phyloP scores from a whole-genome alignment of 1,139 yeast genomes.

The Lodderomyces oxycetoniae region DNA sequence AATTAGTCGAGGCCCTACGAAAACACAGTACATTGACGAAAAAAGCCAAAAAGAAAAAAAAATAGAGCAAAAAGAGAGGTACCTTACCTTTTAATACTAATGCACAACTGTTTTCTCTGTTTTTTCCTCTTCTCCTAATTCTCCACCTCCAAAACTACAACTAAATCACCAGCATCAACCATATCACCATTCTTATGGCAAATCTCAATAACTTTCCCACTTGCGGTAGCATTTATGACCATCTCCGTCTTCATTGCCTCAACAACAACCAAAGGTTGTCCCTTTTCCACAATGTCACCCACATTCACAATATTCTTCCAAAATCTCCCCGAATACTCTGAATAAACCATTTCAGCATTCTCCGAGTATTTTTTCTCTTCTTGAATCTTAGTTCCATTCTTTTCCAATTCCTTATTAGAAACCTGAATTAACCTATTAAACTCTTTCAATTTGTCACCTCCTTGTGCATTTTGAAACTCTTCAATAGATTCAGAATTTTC shows the following conservation, averaged over 20 bases:
- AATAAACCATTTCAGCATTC: slow-evolving; percentile 76
- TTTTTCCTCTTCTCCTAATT: no score
- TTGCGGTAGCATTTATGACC: slow-evolving; percentile 69
- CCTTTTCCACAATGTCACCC: slow-evolving; percentile 71
- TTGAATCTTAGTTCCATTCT: slow-evolving; percentile 35
- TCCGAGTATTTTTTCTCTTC: slow-evolving; percentile 58
- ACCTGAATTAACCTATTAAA: slow-evolving; percentile 78
- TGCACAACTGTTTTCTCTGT: no score
- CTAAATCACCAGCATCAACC: slow-evolving; percentile 94
- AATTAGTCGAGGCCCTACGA: no score
- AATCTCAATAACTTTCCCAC: slow-evolving; percentile 75
- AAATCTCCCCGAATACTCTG: slow-evolving; percentile 93
- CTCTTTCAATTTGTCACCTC: slow-evolving; percentile 78
- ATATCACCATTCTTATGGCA: slow-evolving; percentile 85
- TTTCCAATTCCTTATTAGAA: slow-evolving; percentile 71
- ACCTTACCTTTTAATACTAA: no score
- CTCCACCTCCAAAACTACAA: slow-evolving; percentile 71
- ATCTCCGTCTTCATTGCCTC: slow-evolving; percentile 99
- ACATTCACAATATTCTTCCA: slow-evolving; percentile 86
- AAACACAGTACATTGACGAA: no score
- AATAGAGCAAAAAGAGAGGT: no score
- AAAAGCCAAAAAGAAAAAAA: no score
- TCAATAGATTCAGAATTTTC: slow-evolving; percentile 69
- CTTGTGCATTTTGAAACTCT: slow-evolving; percentile 61
- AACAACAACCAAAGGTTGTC: slow-evolving; percentile 80